A percentile compares a stretch with the other conserved stretches of the same genome.
These are phyloP conservation scores for Phycomyces nitens DNA, from an alignment of 192 early-diverging fungal species.

Conservation along the genomic window DNA sequence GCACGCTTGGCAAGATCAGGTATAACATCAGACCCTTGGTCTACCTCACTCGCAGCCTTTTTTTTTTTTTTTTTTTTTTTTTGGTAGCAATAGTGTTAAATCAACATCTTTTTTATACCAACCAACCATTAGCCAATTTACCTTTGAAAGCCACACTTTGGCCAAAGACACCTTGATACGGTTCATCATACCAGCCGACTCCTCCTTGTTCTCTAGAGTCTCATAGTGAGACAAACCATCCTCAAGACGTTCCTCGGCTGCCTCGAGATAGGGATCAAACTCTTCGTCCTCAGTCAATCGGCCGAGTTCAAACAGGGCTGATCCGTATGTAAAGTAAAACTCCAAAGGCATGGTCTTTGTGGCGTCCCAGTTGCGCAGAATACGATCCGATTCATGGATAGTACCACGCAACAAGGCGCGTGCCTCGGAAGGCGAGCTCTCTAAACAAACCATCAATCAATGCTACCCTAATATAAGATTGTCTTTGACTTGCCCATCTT, in stretches of 20 bases:
- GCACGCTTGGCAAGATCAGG: slow-evolving; percentile 11
- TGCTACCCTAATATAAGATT: neutral
- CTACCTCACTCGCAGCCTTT: slow-evolving; percentile 4
- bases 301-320: slow-evolving; percentile 44
- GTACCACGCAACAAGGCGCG: slow-evolving; percentile 42
- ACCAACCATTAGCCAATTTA: neutral
- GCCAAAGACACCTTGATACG: slow-evolving; percentile 11
- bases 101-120: no score
- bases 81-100: neutral
- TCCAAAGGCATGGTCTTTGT: slow-evolving; percentile 33
- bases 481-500: slow-evolving; percentile 34
- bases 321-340: slow-evolving; percentile 50
- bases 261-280: slow-evolving; percentile 28
- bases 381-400: slow-evolving; percentile 53
- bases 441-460: slow-evolving; percentile 12
- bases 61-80: neutral
- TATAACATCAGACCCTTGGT: slow-evolving; percentile 3
- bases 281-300: slow-evolving; percentile 28
- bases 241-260: slow-evolving; percentile 31
- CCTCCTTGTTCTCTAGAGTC: neutral
- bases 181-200: slow-evolving; percentile 1
- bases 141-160: slow-evolving; percentile 27
- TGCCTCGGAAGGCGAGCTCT: slow-evolving; percentile 35
- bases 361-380: slow-evolving; percentile 47
- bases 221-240: slow-evolving; percentile 19